A percentile compares a stretch with the other conserved stretches of the same genome.
phyloP scores from a whole-genome alignment of 2,329 filamentous ascomycete species.

The Knoxdaviesia proteae region DNA sequence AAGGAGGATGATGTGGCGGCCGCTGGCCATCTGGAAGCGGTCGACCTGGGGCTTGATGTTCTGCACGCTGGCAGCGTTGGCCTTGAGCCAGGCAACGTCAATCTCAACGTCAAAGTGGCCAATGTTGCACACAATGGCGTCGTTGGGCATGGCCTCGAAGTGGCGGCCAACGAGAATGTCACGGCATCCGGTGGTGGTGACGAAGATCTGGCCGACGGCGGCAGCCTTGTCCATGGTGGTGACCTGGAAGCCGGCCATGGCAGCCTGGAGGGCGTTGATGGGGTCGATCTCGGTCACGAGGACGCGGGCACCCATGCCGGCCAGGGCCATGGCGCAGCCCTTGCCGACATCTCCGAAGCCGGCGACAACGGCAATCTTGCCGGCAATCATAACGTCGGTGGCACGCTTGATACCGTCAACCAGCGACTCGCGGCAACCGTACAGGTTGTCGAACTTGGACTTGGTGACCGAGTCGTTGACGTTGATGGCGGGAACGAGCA shows the following conservation, averaged over 20 bases:
- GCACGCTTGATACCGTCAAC: conserved; percentile 99
- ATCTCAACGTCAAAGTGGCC: conserved; percentile 99
- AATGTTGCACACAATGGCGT: conserved; percentile 99
- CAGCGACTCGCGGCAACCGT: conserved; percentile 96
- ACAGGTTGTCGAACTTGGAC: conserved; percentile 99
- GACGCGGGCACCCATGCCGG: conserved; percentile 93
- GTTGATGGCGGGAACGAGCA: conserved; percentile 91
- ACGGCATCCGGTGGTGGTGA: conserved; percentile 97
- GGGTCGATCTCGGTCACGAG: conserved; percentile 93
- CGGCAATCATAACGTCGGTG: conserved; percentile 99
- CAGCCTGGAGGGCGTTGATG: conserved; percentile 98
- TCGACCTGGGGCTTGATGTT: conserved; percentile 99
- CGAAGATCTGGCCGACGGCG: conserved; percentile 80
- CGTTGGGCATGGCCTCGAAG: conserved; percentile 91
- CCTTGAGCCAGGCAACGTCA: conserved; percentile 98
- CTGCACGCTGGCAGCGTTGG: conserved; percentile 77
- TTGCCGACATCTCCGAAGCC: conserved; percentile 99
- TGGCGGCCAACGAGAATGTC: conserved; percentile 84
- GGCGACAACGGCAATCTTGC: conserved; percentile 93
- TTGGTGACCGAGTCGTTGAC: conserved; percentile 99
- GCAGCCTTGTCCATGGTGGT: conserved; percentile 96
- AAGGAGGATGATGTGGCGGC: conserved; percentile 93
- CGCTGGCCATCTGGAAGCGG: conserved; percentile 84
- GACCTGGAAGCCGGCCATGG: conserved; percentile 92
- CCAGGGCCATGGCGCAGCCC: conserved; percentile 88